phyloP scores from a whole-genome alignment of 1,284 basidiomycete genomes.

The Trichosporon inkin region DNA sequence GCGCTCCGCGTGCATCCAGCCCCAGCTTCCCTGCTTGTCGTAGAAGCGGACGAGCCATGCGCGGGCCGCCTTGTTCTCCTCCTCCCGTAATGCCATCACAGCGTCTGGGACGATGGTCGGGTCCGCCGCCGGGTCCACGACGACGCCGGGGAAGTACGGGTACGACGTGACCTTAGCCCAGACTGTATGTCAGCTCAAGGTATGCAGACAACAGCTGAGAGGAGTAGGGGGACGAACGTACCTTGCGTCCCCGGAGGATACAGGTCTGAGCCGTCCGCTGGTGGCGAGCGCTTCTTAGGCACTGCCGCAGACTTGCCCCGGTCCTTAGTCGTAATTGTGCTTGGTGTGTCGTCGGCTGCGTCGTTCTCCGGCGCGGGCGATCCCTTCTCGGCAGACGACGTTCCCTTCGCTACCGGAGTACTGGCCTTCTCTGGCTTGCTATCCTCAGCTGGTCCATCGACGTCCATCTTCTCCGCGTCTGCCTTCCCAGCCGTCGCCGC shows the following conservation, averaged over 20 bases:
- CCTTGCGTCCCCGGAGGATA: slow-evolving; percentile 42
- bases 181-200: slow-evolving; percentile 25
- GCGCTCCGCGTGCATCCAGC: slow-evolving; percentile 56
- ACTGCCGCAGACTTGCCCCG: not conserved
- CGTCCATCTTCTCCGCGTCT: slow-evolving; percentile 3
- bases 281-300: not conserved
- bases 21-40: slow-evolving; percentile 61
- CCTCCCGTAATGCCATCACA: slow-evolving; percentile 51
- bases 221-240: slow-evolving; percentile 20
- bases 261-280: slow-evolving; percentile 15
- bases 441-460: slow-evolving; percentile 19
- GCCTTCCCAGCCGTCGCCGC: not conserved
- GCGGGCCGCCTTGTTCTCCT: slow-evolving; percentile 28
- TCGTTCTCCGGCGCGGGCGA: not conserved
- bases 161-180: slow-evolving; percentile 46
- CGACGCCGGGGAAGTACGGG: slow-evolving; percentile 50
- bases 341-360: slow-evolving; percentile 9
- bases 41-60: slow-evolving; percentile 63
- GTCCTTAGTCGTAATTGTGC: not conserved
- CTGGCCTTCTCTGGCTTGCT: not conserved
- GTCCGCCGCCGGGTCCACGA: slow-evolving; percentile 49
- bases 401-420: no score
- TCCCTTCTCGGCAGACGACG: no score
- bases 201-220: no score
- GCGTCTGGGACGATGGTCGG: slow-evolving; percentile 56